phyloP scores from a whole-genome alignment of 1,139 yeast species.

The Sugiyamaella grinbergsii region DNA sequence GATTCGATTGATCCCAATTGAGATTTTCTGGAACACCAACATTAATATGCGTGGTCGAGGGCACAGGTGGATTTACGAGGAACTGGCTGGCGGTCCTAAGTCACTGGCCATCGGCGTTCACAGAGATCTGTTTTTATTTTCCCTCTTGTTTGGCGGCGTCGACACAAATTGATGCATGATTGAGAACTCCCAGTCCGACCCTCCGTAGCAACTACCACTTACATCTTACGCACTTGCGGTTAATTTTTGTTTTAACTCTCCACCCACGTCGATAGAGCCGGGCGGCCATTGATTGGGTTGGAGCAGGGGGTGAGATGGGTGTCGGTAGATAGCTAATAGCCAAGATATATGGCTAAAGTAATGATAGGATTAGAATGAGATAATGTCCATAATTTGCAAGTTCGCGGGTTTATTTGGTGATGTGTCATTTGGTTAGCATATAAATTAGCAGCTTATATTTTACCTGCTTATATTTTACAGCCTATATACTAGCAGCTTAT shows the following conservation, averaged over 20 bases:
- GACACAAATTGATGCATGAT: not conserved
- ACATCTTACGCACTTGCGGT: not conserved
- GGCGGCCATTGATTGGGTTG: not conserved
- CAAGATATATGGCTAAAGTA: too few species aligned
- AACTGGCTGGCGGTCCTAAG: too few species aligned
- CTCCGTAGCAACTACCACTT: too few species aligned
- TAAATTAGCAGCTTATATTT: not conserved
- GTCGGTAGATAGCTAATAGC: too few species aligned
- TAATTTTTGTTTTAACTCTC: not conserved
- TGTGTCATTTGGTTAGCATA: not conserved
- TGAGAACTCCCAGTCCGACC: not conserved
- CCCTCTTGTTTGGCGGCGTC: not conserved
- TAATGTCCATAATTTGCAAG: not conserved
- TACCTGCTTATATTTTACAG: not conserved
- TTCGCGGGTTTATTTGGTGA: not conserved
- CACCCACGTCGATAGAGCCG: not conserved
- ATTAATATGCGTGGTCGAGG: not conserved
- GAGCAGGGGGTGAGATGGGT: too few species aligned
- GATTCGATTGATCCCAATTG: slow-evolving; percentile 8
- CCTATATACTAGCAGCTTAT: not conserved
- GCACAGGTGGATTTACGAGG: too few species aligned
- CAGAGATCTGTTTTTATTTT: too few species aligned
- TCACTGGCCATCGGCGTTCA: too few species aligned
- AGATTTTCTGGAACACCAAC: not conserved
- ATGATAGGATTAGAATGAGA: too few species aligned